Percentiles rank a stretch among this genome's conserved stretches.
phyloP scores from a whole-genome alignment of 176 grass and related monocot genomes.

The Aegilops bicornis region DNA sequence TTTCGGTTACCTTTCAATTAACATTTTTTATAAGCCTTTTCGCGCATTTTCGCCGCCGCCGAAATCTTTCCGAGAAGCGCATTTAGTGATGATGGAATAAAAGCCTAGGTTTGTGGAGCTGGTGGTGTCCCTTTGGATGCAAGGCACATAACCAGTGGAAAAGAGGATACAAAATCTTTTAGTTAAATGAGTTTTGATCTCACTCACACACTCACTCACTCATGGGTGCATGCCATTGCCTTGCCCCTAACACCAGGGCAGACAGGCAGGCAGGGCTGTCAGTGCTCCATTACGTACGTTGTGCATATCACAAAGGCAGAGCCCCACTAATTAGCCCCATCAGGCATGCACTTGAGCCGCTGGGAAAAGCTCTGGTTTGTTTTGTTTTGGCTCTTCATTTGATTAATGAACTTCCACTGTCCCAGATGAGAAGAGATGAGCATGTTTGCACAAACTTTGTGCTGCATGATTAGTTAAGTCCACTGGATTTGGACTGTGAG shows the following conservation, averaged over 20 bases:
- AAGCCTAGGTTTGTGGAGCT: constrained; percentile 42
- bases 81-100: constrained; percentile 29
- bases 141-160: constrained; percentile 13
- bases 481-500: background rate
- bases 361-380: constrained; percentile 9
- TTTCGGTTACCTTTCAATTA: background rate
- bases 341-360: constrained; percentile 7
- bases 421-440: too few relatives aligned
- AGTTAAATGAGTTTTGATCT: background rate
- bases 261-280: background rate
- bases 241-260: constrained; percentile 34
- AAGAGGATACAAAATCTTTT: background rate
- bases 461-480: background rate
- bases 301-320: constrained; percentile 23
- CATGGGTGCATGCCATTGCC: constrained; percentile 24
- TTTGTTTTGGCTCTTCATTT: background rate
- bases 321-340: constrained; percentile 46
- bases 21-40: background rate
- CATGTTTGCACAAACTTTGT: background rate
- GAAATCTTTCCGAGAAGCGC: background rate
- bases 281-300: constrained; percentile 23
- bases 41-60: background rate
- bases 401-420: background rate
- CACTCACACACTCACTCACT: background rate
- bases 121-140: constrained; percentile 40